Evolutionary conservation across 2,329 filamentous ascomycete species (phyloP).

Genomic region (Xylaria polymorpha): DNA sequence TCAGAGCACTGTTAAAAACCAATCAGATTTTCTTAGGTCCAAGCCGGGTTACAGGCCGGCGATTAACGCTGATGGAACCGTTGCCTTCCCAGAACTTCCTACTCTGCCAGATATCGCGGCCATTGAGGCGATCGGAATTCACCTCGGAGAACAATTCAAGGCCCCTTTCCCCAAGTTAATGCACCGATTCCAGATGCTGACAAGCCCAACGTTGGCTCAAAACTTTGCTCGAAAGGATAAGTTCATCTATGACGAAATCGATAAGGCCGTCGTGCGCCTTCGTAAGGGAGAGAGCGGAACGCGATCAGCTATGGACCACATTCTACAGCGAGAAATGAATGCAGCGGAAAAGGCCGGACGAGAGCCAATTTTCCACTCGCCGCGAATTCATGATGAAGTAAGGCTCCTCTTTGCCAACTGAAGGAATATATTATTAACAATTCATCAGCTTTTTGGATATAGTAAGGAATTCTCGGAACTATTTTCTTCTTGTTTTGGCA

Average conservation of each 20-base stretch:
- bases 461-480: constrained; percentile 34
- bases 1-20: constrained; percentile 35
- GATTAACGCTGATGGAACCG: constrained; percentile 23
- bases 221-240: constrained; percentile 38
- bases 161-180: constrained; percentile 25
- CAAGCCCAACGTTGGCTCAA: constrained; percentile 22
- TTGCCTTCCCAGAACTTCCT: constrained; percentile 35
- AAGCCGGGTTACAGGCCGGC: background rate
- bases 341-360: constrained; percentile 49
- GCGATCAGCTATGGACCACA: constrained; percentile 48
- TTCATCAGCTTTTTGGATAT: constrained; percentile 44
- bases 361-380: constrained; percentile 47
- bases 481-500: background rate
- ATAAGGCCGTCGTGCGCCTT: constrained; percentile 39
- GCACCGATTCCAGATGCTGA: constrained; percentile 34
- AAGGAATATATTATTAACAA: background rate
- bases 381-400: constrained; percentile 51
- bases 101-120: constrained; percentile 38
- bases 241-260: constrained; percentile 41
- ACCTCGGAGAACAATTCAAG: constrained; percentile 40
- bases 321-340: constrained; percentile 50
- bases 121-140: constrained; percentile 30
- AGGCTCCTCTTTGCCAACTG: background rate
- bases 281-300: constrained; percentile 36
- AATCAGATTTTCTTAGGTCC: constrained; percentile 28